phyloP scores from a whole-genome alignment of 2,329 filamentous ascomycete species.

The Lecanicillium sp. region DNA sequence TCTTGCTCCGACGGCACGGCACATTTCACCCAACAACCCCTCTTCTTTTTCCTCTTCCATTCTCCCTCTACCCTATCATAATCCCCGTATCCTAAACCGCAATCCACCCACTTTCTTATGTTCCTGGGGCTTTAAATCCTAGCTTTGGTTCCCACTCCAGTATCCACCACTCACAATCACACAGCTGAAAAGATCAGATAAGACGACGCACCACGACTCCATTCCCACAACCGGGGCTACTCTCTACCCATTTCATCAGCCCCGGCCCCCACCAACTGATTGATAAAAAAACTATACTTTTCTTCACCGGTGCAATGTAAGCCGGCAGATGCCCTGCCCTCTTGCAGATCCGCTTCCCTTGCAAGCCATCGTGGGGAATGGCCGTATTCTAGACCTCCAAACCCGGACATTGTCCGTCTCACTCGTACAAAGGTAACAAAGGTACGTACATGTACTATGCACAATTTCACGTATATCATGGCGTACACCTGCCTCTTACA shows the following conservation, averaged over 20 bases:
- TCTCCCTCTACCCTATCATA: too few species aligned
- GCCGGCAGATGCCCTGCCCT: neutral
- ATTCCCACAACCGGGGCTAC: neutral
- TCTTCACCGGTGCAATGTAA: neutral
- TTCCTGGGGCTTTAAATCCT: neutral
- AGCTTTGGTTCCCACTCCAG: conserved; percentile 2
- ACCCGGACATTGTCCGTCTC: too few species aligned
- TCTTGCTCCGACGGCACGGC: too few species aligned
- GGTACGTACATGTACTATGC: too few species aligned
- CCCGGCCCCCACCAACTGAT: conserved; percentile 3
- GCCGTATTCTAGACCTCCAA: too few species aligned
- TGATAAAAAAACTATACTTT: conserved; percentile 7
- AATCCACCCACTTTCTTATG: too few species aligned
- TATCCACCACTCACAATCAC: neutral
- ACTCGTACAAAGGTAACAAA: too few species aligned
- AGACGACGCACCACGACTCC: neutral
- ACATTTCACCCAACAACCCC: too few species aligned
- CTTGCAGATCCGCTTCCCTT: neutral
- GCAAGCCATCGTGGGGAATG: too few species aligned
- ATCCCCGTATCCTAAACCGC: too few species aligned
- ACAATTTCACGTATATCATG: too few species aligned
- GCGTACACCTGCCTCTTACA: neutral
- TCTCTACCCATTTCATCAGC: conserved; percentile 6
- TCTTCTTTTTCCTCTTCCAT: too few species aligned
- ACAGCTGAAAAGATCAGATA: conserved; percentile 15